These are phyloP conservation scores for Tilletia horrida DNA, from an alignment of 1,284 basidiomycete genomes.

Conservation along the genomic window DNA sequence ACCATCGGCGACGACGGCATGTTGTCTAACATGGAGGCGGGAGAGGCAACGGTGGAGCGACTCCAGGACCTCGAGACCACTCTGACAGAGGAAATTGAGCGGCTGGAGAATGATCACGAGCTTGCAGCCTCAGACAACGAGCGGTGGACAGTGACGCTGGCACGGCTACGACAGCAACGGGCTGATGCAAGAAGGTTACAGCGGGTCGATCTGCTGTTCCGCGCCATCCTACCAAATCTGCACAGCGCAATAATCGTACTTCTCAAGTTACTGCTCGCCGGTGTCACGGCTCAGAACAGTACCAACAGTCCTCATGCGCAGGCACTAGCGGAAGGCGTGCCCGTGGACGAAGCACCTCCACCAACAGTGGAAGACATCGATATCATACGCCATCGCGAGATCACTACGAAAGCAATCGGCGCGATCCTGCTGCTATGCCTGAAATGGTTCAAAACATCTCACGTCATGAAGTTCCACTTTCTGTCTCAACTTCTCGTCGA, in stretches of 20 bases:
- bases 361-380: conserved; percentile 91
- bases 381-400: conserved; percentile 90
- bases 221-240: conserved; percentile 42
- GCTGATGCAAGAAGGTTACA: conserved; percentile 45
- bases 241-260: conserved; percentile 53
- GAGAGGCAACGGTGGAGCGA: conserved; percentile 45
- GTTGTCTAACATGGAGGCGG: conserved; percentile 31
- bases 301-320: conserved; percentile 48
- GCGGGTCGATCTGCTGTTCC: conserved; percentile 48
- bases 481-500: conserved; percentile 90
- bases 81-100: conserved; percentile 35
- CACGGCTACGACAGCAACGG: conserved; percentile 37
- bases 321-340: conserved; percentile 46
- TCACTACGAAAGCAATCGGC: conserved; percentile 93
- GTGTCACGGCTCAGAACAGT: conserved; percentile 46
- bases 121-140: conserved; percentile 46
- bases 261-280: conserved; percentile 51
- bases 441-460: conserved; percentile 91
- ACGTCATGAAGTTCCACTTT: conserved; percentile 98
- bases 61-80: conserved; percentile 43
- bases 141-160: conserved; percentile 31
- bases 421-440: conserved; percentile 83
- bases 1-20: conserved; percentile 20
- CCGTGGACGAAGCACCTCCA: conserved; percentile 61
- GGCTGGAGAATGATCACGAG: conserved; percentile 41